Conservation (phyloP, 805 yeast species). For the Lipomyces yamanashiensis region DNA sequence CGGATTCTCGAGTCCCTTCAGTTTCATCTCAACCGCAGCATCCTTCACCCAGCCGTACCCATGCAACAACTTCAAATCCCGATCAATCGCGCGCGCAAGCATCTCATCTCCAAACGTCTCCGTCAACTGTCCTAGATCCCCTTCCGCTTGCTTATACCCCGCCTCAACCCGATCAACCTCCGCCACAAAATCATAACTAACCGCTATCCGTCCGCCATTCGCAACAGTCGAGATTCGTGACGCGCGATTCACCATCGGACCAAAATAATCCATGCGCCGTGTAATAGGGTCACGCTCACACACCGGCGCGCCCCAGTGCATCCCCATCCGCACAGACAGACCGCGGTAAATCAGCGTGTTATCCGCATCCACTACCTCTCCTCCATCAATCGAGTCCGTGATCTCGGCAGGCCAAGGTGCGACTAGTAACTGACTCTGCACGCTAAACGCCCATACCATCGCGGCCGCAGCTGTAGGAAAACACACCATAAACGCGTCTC, state of each 20-base stretch:
- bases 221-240: constrained; percentile 93
- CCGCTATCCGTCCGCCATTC: constrained; percentile 96
- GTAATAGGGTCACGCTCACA: constrained; percentile 95
- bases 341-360: constrained; percentile 76
- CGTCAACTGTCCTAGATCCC: constrained; percentile 40
- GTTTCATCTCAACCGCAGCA: constrained; percentile 81
- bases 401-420: constrained; percentile 98
- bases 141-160: constrained; percentile 47
- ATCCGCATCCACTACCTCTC: constrained; percentile 69
- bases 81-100: constrained; percentile 62
- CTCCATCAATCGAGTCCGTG: constrained; percentile 80
- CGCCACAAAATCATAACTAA: constrained; percentile 77
- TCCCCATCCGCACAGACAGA: constrained; percentile 94
- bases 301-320: constrained; percentile 98
- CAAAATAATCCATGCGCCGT: constrained; percentile 96
- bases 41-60: constrained; percentile 70
- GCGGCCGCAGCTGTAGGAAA: constrained; percentile 93
- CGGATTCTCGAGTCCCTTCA: constrained; percentile 93
- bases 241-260: constrained; percentile 97
- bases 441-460: constrained; percentile 90
- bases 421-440: constrained; percentile 77
- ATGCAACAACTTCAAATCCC: constrained; percentile 66
- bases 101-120: constrained; percentile 42
- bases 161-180: constrained; percentile 66
- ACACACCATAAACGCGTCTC: constrained; percentile 98